Evolutionary conservation across 2,329 filamentous ascomycete genomes (phyloP), one percentile per base, ranked within the genome.

Genomic region (Penicillium sp.): DNA sequence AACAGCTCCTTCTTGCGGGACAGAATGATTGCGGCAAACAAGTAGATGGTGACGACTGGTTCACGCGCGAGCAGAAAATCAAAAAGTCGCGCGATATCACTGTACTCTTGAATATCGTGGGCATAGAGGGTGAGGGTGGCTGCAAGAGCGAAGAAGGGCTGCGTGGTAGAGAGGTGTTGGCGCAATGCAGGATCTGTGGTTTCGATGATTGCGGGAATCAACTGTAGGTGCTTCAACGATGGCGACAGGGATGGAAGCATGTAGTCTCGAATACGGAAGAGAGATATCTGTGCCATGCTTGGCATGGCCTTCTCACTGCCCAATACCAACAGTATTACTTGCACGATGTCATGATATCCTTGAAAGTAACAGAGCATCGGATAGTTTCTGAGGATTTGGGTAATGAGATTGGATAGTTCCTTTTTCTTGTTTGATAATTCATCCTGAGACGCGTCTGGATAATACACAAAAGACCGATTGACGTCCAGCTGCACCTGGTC

Each of bases 331-430:
- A 96, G 76, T 42, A 98, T 75, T 15, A 98, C 92, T 67, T 98
- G 93, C 53, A 86, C 92, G 56, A 98, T 96, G 68, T 98, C 92
- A 65, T 98, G 92, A 62, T 93, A 98, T 60, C 92, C 92, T 69
- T 98, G 92, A 64, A 98, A 98, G 68, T 98, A 98, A 70, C 81
- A 87, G 23, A 98, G 77, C 60, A 82, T 81, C 11, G 89, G 87
- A 55, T 93, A 76, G 22, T 77, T 77, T 36, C 93, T 82, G 30
- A 98, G 76, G 10, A 93, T 79, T 48, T 84, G 76, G 35, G 78
- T 77, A 55, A 98, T 96, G 34, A 98, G 73, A 46, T 79, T 69
- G 6, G 81, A 90, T 2, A 98, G 76, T 56, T 92, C 80, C 37
- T 72, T 61, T 59, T 92, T 95, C 57, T 84, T 82, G 29, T 64